A percentile compares a stretch with the other conserved stretches of the same genome.
These are phyloP conservation scores for Jatropha podagrica DNA, from an alignment of 441 rosid species.

Conservation along the genomic window DNA sequence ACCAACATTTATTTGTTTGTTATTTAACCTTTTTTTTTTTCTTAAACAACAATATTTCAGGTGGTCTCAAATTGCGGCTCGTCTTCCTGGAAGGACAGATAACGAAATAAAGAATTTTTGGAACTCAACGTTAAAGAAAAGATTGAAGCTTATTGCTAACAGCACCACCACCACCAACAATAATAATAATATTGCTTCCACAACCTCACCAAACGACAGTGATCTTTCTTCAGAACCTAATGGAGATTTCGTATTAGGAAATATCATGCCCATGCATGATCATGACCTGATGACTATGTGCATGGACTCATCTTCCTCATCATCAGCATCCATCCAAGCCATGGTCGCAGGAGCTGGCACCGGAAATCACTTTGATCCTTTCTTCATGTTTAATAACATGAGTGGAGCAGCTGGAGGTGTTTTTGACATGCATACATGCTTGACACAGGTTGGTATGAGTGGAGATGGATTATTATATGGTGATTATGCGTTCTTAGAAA, in stretches of 20 bases:
- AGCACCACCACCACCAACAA: slow-evolving; percentile 1
- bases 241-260: slow-evolving; percentile 37
- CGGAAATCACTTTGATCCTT: slow-evolving; percentile 34
- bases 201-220: slow-evolving; percentile 58
- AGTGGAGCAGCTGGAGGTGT: slow-evolving; percentile 26
- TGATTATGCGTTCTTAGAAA: slow-evolving; percentile 28
- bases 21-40: slow-evolving; percentile 6
- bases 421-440: slow-evolving; percentile 27
- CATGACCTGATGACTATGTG: slow-evolving; percentile 39
- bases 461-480: slow-evolving; percentile 33
- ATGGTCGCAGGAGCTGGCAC: slow-evolving; percentile 16
- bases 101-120: slow-evolving; percentile 96
- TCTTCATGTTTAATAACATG: slow-evolving; percentile 31
- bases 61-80: slow-evolving; percentile 98
- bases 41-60: slow-evolving; percentile 28
- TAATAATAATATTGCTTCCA: slow-evolving; percentile 37
- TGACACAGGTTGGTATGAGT: slow-evolving; percentile 25
- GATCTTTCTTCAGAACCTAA: slow-evolving; percentile 42
- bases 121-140: slow-evolving; percentile 90
- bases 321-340: slow-evolving; percentile 36
- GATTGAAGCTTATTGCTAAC: slow-evolving; percentile 39
- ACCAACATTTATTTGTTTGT: background rate
- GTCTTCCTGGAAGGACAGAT: slow-evolving; percentile 91
- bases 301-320: slow-evolving; percentile 49
- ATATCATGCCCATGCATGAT: slow-evolving; percentile 35